Base-by-base conservation (phyloP, 2,329 filamentous ascomycete genomes). In the Aspergillus chevalieri region DNA sequence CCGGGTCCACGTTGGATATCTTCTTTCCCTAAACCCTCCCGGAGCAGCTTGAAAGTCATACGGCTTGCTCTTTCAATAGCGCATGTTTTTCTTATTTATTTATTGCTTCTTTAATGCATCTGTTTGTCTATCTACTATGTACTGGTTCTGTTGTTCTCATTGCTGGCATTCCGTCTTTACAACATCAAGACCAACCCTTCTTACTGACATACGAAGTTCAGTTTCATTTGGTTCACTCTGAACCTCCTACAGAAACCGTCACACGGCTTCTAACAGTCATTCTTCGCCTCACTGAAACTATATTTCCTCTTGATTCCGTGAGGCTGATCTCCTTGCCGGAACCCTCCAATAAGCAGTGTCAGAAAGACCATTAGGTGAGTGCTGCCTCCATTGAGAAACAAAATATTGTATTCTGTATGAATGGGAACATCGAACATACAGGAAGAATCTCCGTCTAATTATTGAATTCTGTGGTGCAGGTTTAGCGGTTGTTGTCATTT, bases 401-500 rank as follows among this genome's bases (percentile, higher is more conserved):
- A 19, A 41, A 41, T 19, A 41, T 2, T 19, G 5, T 19, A 12
- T 41, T 21, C 7, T 41, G 17, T 17, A 36, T 36, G 34, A n/a
- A n/a, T 7, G 33, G 14, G 12, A 30, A 30, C 10, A 30, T 12
- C 15, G 34, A 36, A 36, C 6, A 17, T 36, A 7, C 34, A n/a
- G 14, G 7, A 12, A 38, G 34, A 19, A 47, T 21, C 38, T 39
- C 34, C 36, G 44, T 49, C 45, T 54, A 43, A 53, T 41, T 9
- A 34, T 22, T 42, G 43, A 44, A 43, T 47, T 48, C 43, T 44
- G 44, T 47, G 48, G 49, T 49, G 44, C 43, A 49, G 48, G 14
- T 53, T 43, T 55, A 44, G 52, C 49, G 52, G 49, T 58, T 55
- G 51, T 53, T 49, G 50, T 42, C 50, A 46, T 44, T 44, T 56